Conservation (phyloP, 768 basidiomycete genomes). For the Phanerochaete sordida region DNA sequence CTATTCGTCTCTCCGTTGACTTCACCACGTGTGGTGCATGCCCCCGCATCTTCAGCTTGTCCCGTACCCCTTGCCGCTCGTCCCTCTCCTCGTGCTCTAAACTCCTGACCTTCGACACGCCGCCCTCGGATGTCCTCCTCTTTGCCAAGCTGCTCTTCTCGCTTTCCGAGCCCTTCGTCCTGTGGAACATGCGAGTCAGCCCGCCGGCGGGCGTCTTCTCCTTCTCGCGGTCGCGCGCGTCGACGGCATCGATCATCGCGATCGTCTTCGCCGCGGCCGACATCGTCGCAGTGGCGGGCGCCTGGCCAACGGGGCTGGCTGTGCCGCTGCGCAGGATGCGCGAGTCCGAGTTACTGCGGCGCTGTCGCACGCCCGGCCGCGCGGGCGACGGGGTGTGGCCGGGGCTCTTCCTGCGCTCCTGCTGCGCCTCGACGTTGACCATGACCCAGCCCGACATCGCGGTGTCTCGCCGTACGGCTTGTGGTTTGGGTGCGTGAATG, state of each 20-base stretch:
- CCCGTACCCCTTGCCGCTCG: neutral
- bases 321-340: constrained; percentile 15
- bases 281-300: constrained; percentile 25
- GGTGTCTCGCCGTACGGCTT: constrained; percentile 11
- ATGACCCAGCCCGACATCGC: constrained; percentile 26
- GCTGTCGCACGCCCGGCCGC: constrained; percentile 16
- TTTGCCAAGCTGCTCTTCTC: neutral
- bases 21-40: neutral
- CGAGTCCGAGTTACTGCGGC: constrained; percentile 24
- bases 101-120: neutral
- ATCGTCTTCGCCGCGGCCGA: constrained; percentile 60
- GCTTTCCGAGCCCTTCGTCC: neutral
- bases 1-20: neutral
- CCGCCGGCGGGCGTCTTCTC: constrained; percentile 17
- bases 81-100: constrained; percentile 3
- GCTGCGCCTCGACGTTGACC: constrained; percentile 23
- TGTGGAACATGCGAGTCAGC: constrained; percentile 12
- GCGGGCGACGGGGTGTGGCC: constrained; percentile 13
- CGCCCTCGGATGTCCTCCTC: constrained; percentile 6
- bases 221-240: constrained; percentile 35
- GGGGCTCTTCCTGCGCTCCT: constrained; percentile 17
- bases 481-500: neutral
- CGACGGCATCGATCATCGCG: constrained; percentile 55
- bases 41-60: neutral
- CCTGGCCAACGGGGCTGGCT: constrained; percentile 4